Conservation (phyloP, 441 rosid genomes). For the Manihot esculenta region DNA sequence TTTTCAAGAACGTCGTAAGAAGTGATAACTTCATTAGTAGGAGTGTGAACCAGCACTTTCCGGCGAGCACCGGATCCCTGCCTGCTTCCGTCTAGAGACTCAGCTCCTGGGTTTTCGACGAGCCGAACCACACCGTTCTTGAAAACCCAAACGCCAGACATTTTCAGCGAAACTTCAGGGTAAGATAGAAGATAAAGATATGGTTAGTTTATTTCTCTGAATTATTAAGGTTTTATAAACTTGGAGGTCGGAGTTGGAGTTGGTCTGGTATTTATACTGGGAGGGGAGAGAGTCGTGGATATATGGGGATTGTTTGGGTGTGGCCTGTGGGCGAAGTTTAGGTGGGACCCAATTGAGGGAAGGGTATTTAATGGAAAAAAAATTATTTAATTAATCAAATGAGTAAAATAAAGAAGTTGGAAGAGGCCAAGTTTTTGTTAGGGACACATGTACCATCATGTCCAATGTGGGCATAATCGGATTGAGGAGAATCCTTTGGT, state of each 20-base stretch:
- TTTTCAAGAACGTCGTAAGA: constrained; percentile 57
- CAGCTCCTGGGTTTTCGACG: constrained; percentile 56
- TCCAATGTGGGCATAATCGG: constrained; percentile 26
- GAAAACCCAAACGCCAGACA: constrained; percentile 90
- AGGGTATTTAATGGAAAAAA: too few relatives aligned
- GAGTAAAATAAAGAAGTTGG: too few relatives aligned
- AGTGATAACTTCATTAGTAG: constrained; percentile 57
- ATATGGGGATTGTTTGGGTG: constrained; percentile 26
- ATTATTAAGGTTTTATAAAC: too few relatives aligned
- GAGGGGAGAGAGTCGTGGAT: constrained; percentile 3
- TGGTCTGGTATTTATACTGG: constrained; percentile 23
- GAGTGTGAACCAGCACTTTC: constrained; percentile 60
- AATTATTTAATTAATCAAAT: too few relatives aligned
- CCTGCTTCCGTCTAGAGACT: constrained; percentile 29
- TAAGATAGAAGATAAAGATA: too few relatives aligned
- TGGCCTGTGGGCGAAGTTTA: constrained; percentile 16
- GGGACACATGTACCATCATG: constrained; percentile 22
- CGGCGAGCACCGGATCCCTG: constrained; percentile 26
- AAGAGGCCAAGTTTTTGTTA: not conserved
- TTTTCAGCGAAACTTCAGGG: constrained; percentile 15
- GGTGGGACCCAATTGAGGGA: constrained; percentile 9
- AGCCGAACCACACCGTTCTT: constrained; percentile 60
- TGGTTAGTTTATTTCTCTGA: too few relatives aligned
- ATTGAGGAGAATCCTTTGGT: constrained; percentile 39
- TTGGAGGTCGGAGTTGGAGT: constrained; percentile 1